Evolutionary conservation across 2,329 filamentous ascomycete genomes (phyloP), one percentile per base, ranked within the genome.

Genomic region (Talaromyces albobiverticillius): DNA sequence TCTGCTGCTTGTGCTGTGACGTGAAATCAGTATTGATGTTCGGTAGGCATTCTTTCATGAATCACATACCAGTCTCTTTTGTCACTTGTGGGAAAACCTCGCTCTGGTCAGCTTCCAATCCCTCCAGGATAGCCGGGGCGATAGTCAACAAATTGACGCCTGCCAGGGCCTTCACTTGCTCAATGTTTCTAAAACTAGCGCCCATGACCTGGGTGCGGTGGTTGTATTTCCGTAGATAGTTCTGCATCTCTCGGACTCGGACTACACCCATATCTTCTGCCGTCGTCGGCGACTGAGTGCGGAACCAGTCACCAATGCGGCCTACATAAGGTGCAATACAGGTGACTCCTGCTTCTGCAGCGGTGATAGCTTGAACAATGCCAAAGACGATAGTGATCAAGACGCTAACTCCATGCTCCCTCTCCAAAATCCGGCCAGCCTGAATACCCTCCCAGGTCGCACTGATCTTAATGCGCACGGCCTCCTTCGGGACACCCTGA

Each of bases 361-460:
- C 41, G 3, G 41, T 43, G 4, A 43, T 43, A 8, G 41, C 41
- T 14, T 43, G 41, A 13, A 43, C 41, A 10, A 43, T 43, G 41
- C 41, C 41, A 23, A 43, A 25, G 6, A 43, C 41, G 22, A 43
- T 43, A 1, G 41, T 43, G 41, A 43, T 25, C 41, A 43, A 43
- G 13, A 43, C 41, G 25, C 41, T 43, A 7, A 43, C 20, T 2
- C 20, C 41, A 9, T 43, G 41, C 13, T 43, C 41, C n/a, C 20
- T 14, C 5, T 43, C 41, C 1, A 43, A 11, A 10, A 43, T 43
- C 16, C 41, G 41, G 25, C 20, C 41, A 14, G 41, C 41, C 20
- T 47, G 45, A 5, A 29, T 47, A 18, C 23, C 45, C 29, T 47
- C 25, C 45, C 45, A 47, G 11, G 45, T 47, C 7, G 45, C 45